Evolutionary conservation across 169 alveolate genomes (phyloP).

Genomic region (Plasmodium fragile): DNA sequence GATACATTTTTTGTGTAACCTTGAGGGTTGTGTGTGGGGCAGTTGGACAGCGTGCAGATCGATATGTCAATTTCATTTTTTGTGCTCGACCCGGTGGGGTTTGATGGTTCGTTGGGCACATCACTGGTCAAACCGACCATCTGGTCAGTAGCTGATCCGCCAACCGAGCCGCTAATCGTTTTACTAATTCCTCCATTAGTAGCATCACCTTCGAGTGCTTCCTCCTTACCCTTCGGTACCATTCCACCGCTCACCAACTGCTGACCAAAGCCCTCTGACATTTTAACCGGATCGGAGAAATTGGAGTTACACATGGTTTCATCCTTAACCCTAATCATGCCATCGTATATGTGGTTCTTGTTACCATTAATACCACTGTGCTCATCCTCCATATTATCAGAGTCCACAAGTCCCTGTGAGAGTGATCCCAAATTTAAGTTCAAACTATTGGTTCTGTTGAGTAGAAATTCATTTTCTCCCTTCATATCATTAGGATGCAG

Average conservation of each 20-base stretch:
- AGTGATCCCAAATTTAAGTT: constrained; percentile 3
- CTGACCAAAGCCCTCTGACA: not conserved
- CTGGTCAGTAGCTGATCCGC: not conserved
- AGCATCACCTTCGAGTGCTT: not conserved
- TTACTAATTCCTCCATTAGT: not conserved
- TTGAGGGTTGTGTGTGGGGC: constrained; percentile 76
- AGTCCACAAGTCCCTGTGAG: not conserved
- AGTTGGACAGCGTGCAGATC: constrained; percentile 56
- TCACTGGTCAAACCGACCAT: not conserved
- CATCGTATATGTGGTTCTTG: not conserved
- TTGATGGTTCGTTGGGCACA: constrained; percentile 9
- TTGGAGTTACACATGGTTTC: constrained; percentile 7
- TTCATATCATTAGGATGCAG: not conserved
- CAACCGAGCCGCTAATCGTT: not conserved
- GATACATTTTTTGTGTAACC: constrained; percentile 16
- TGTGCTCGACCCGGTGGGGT: not conserved
- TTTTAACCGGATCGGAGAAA: not conserved
- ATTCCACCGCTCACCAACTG: not conserved
- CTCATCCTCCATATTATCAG: not conserved
- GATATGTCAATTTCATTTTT: constrained; percentile 58
- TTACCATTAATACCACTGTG: not conserved
- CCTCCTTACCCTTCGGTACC: not conserved
- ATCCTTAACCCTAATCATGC: constrained; percentile 1
- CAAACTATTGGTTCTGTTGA: constrained; percentile 51
- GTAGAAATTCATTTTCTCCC: constrained; percentile 26